These are phyloP conservation scores for Rachicladosporium sp. DNA, from an alignment of 2,329 filamentous ascomycete genomes.

Conservation along the genomic window DNA sequence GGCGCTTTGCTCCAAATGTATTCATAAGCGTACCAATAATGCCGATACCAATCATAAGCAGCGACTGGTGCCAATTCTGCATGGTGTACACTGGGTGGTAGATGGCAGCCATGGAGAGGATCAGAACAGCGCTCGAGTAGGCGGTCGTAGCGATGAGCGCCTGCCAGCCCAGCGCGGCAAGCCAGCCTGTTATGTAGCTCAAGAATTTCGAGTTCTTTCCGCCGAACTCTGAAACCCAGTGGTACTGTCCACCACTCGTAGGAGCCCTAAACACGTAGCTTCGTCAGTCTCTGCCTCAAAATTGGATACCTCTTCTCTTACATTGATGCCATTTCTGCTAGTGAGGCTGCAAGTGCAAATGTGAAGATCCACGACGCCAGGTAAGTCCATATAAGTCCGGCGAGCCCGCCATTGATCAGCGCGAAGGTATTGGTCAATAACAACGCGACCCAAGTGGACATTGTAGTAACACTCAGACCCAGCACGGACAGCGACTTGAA, in stretches of 20 bases:
- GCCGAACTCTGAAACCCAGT: slow-evolving; percentile 21
- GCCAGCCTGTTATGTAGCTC: slow-evolving; percentile 20
- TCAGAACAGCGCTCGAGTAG: slow-evolving; percentile 1
- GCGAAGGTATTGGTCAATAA: slow-evolving; percentile 17
- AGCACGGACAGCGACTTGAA: slow-evolving; percentile 18
- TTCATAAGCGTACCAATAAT: slow-evolving; percentile 24
- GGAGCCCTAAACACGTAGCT: slow-evolving; percentile 15
- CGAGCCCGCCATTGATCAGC: slow-evolving; percentile 21
- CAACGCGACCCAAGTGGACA: slow-evolving; percentile 19
- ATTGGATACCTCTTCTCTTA: slow-evolving; percentile 1
- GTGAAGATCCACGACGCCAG: slow-evolving; percentile 18
- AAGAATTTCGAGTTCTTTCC: slow-evolving; percentile 13
- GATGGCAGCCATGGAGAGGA: slow-evolving; percentile 4
- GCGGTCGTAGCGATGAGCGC: slow-evolving; percentile 4
- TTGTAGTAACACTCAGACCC: slow-evolving; percentile 20
- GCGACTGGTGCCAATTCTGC: slow-evolving; percentile 17
- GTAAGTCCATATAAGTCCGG: slow-evolving; percentile 22
- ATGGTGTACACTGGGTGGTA: slow-evolving; percentile 12
- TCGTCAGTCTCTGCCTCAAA: too few species aligned
- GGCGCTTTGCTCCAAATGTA: slow-evolving; percentile 21
- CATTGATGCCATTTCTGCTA: slow-evolving; percentile 24
- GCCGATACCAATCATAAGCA: slow-evolving; percentile 22
- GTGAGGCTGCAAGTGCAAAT: slow-evolving; percentile 16
- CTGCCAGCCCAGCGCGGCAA: slow-evolving; percentile 19
- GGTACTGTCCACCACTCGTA: slow-evolving; percentile 19